Evolutionary conservation across 1,284 basidiomycete genomes (phyloP).

Genomic region (Cryptococcus sp.): DNA sequence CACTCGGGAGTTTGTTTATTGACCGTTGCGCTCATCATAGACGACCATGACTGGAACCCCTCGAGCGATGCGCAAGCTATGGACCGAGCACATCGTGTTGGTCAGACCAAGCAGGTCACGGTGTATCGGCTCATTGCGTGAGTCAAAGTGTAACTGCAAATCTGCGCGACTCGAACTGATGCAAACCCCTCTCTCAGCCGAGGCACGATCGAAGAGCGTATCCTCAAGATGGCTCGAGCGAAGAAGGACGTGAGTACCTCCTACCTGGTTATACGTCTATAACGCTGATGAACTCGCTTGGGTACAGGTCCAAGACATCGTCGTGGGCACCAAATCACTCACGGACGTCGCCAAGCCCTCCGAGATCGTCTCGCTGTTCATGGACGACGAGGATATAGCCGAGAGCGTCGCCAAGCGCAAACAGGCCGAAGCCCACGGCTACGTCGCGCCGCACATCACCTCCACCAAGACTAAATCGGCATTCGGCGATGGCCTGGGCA

Average conservation of each 20-base stretch:
- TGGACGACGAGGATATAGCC: conserved; percentile 77
- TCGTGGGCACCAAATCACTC: conserved; percentile 95
- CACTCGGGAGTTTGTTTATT: no score
- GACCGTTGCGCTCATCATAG: conserved; percentile 45
- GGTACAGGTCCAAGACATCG: conserved; percentile 91
- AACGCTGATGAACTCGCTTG: neutral
- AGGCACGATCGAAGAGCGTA: conserved; percentile 98
- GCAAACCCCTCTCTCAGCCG: conserved; percentile 58
- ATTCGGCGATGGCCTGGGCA: conserved; percentile 43
- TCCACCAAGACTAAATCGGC: conserved; percentile 16
- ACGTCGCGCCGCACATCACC: conserved; percentile 27
- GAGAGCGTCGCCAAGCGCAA: conserved; percentile 52
- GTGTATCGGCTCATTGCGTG: conserved; percentile 85
- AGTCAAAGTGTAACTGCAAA: neutral
- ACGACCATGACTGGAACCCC: conserved; percentile 99
- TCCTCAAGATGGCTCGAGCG: conserved; percentile 87
- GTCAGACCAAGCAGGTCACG: conserved; percentile 98
- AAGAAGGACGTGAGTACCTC: conserved; percentile 81
- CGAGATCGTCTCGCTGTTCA: conserved; percentile 92
- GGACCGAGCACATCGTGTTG: conserved; percentile 98
- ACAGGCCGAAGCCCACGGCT: conserved; percentile 52
- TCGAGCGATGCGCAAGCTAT: conserved; percentile 99
- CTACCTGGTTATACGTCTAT: conserved; percentile 39
- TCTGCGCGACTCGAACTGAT: no score
- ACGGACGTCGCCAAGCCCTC: conserved; percentile 90